Conservation (phyloP, 352 stramenopile genomes). For the Pythium scleroteichum region DNA sequence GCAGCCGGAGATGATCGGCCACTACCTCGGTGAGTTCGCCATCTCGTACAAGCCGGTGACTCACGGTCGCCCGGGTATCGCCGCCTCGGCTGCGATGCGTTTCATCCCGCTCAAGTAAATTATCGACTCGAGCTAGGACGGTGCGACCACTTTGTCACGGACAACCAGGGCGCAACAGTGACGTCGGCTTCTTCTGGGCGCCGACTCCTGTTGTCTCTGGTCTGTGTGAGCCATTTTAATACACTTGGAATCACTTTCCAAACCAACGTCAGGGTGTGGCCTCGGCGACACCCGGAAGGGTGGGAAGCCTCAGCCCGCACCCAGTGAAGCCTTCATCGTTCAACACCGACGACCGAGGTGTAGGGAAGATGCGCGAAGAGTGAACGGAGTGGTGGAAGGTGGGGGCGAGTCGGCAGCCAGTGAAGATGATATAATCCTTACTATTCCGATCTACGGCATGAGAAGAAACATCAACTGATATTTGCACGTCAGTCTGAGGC, state of each 20-base stretch:
- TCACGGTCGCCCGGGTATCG: conserved; percentile 99
- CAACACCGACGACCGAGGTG: too few species aligned
- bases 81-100: conserved; percentile 95
- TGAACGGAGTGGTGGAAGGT: too few species aligned
- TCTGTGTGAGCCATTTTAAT: conserved; percentile 83
- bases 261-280: conserved; percentile 19
- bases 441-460: conserved; percentile 17
- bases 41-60: conserved; percentile 99
- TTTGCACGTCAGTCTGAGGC: conserved; percentile 92
- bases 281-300: not conserved
- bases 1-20: conserved; percentile 98
- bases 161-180: not conserved
- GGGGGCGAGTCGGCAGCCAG: conserved; percentile 1
- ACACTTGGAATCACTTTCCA: conserved; percentile 35
- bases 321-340: not conserved
- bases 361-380: too few species aligned
- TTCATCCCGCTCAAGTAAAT: conserved; percentile 99
- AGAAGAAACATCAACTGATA: conserved; percentile 46
- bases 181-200: not conserved
- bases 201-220: conserved; percentile 26
- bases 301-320: not conserved
- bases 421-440: conserved; percentile 27
- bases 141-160: not conserved
- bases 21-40: conserved; percentile 99
- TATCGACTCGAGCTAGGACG: conserved; percentile 1